phyloP scores from a whole-genome alignment of 2,329 filamentous ascomycete genomes.

The Fusarium robinianum region DNA sequence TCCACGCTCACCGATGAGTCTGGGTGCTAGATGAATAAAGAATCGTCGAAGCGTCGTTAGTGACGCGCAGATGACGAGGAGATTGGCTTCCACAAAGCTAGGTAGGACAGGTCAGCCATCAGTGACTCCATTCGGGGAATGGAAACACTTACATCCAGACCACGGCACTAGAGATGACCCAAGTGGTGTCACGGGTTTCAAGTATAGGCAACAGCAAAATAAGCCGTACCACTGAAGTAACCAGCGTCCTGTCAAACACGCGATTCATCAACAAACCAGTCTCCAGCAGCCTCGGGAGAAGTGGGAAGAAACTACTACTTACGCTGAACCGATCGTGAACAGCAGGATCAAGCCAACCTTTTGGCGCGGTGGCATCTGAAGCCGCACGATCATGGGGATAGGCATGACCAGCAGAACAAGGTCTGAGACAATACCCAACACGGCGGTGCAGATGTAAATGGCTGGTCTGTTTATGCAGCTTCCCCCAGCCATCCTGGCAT shows the following conservation, averaged over 20 bases:
- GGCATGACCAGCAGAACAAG: constrained; percentile 52
- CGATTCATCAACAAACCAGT: constrained; percentile 8
- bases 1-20: constrained; percentile 29
- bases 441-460: constrained; percentile 41
- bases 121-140: background rate
- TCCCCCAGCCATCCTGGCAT: constrained; percentile 36
- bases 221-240: constrained; percentile 44
- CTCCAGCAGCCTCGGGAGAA: rapidly evolving
- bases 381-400: constrained; percentile 49
- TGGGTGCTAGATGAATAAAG: constrained; percentile 39
- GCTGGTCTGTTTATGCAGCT: constrained; percentile 47
- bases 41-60: constrained; percentile 45
- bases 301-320: constrained; percentile 8
- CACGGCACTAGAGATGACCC: constrained; percentile 37
- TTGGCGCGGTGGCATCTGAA: constrained; percentile 52
- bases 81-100: constrained; percentile 44
- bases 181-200: constrained; percentile 37
- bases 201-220: constrained; percentile 38
- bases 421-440: constrained; percentile 54
- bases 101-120: constrained; percentile 8
- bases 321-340: constrained; percentile 50
- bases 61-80: constrained; percentile 44
- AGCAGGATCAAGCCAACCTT: constrained; percentile 51
- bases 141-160: constrained; percentile 38
- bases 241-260: constrained; percentile 37